Evolutionary conservation across 2,329 filamentous ascomycete genomes (phyloP).

Genomic region (Sporothrix dimorphospora): DNA sequence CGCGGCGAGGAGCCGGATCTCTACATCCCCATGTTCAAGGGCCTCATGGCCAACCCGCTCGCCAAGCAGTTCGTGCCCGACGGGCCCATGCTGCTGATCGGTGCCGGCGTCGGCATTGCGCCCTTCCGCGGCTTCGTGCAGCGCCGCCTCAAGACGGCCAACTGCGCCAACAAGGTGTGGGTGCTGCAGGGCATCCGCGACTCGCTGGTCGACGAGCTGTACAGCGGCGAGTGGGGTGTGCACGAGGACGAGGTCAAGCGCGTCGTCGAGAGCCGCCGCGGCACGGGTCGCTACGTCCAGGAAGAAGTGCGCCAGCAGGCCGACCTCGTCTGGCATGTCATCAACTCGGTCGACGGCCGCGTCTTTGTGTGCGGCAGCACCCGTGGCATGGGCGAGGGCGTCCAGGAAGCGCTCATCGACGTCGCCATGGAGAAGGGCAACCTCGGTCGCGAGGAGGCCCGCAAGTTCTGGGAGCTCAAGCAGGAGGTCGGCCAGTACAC

Average conservation of each 20-base stretch:
- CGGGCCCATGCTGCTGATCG: conserved; percentile 96
- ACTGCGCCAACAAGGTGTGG: conserved; percentile 98
- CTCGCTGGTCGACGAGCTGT: conserved; percentile 91
- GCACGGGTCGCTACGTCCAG: conserved; percentile 89
- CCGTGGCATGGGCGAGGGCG: conserved; percentile 97
- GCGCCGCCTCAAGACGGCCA: conserved; percentile 88
- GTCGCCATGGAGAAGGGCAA: conserved; percentile 93
- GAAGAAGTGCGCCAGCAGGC: conserved; percentile 91
- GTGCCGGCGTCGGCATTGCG: conserved; percentile 93
- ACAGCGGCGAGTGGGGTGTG: conserved; percentile 93
- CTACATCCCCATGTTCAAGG: conserved; percentile 95
- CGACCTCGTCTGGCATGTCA: conserved; percentile 97
- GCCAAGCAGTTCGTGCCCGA: conserved; percentile 90
- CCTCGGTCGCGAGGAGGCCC: conserved; percentile 77
- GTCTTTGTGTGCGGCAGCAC: conserved; percentile 96
- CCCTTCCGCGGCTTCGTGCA: conserved; percentile 98
- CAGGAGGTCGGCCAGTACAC: conserved; percentile 94
- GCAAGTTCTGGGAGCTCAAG: conserved; percentile 88
- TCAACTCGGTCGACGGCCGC: conserved; percentile 93
- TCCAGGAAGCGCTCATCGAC: conserved; percentile 83
- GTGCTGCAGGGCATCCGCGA: conserved; percentile 94
- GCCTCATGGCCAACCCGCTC: conserved; percentile 94
- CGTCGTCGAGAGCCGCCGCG: conserved; percentile 74
- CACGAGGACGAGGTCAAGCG: conserved; percentile 86
- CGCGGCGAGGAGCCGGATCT: conserved; percentile 65